These are phyloP conservation scores for Chaetoscypha palmicola DNA, from an alignment of 2,329 filamentous ascomycete species.

Conservation along the genomic window DNA sequence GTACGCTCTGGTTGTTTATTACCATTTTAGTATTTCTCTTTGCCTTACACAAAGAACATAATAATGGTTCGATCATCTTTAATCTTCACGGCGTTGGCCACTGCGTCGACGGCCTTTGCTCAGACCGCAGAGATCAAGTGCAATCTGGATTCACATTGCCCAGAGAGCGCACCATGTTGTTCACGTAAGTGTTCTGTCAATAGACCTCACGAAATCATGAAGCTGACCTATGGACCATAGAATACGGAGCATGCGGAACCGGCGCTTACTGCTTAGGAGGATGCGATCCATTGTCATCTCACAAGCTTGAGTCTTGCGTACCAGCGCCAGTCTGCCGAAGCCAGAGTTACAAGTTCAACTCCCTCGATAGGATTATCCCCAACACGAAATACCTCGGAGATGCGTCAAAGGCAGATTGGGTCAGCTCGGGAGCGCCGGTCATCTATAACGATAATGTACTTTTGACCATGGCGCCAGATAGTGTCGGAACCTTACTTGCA, in stretches of 20 bases:
- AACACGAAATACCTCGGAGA: conserved; percentile 86
- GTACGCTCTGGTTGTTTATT: conserved; percentile 8
- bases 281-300: conserved; percentile 83
- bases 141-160: conserved; percentile 54
- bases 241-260: conserved; percentile 87
- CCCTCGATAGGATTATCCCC: conserved; percentile 59
- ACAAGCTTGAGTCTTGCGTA: conserved; percentile 74
- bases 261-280: conserved; percentile 94
- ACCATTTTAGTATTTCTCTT: conserved; percentile 2
- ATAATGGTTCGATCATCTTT: conserved; percentile 29
- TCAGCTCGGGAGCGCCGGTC: conserved; percentile 71
- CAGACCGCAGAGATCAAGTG: conserved; percentile 32
- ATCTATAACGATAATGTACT: conserved; percentile 62
- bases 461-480: conserved; percentile 82
- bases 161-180: conserved; percentile 66
- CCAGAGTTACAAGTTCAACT: conserved; percentile 66
- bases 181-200: conserved; percentile 53
- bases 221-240: conserved; percentile 38
- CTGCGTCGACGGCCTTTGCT: conserved; percentile 21
- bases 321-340: conserved; percentile 76
- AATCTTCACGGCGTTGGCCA: conserved; percentile 21
- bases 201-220: conserved; percentile 9
- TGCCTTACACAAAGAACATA: conserved; percentile 15
- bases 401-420: conserved; percentile 74
- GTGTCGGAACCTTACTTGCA: conserved; percentile 80